Percentiles rank a stretch among this genome's conserved stretches.
Conservation (phyloP, 768 basidiomycete genomes). For the Mycena rebaudengoi region DNA sequence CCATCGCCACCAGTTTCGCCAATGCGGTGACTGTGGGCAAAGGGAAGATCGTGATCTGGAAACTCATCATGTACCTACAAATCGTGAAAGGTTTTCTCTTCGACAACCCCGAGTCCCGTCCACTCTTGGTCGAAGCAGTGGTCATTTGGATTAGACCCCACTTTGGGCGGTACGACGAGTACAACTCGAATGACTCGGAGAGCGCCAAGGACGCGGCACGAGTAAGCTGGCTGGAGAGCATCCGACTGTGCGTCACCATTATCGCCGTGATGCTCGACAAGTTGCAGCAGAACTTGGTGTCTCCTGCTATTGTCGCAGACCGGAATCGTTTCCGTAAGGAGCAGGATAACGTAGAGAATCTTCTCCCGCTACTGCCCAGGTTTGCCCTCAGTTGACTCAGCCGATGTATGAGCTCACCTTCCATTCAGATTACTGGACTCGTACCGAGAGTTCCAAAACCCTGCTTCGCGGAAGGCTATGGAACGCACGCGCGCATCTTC, state of each 20-base stretch:
- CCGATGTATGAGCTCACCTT: constrained; percentile 6
- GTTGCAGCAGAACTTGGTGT: constrained; percentile 81
- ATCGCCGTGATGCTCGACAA: constrained; percentile 91
- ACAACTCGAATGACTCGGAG: constrained; percentile 73
- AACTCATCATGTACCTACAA: constrained; percentile 92
- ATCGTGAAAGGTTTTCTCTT: constrained; percentile 91
- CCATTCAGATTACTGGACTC: constrained; percentile 79
- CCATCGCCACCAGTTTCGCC: constrained; percentile 87
- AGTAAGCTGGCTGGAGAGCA: constrained; percentile 88
- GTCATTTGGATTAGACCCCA: constrained; percentile 96
- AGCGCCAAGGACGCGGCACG: constrained; percentile 74
- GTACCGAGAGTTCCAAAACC: constrained; percentile 82
- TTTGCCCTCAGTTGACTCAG: constrained; percentile 40
- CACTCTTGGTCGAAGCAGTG: constrained; percentile 84
- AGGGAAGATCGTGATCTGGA: constrained; percentile 92
- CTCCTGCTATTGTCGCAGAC: constrained; percentile 69
- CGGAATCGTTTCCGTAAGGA: constrained; percentile 74
- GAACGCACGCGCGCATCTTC: constrained; percentile 70
- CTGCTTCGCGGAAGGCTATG: constrained; percentile 72
- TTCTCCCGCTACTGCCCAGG: constrained; percentile 87
- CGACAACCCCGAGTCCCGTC: constrained; percentile 80
- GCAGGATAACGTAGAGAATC: constrained; percentile 90
- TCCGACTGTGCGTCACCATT: constrained; percentile 89
- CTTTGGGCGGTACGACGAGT: constrained; percentile 92
- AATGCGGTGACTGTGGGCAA: constrained; percentile 80